Percentiles rank a stretch among this genome's conserved stretches.
These are phyloP conservation scores for Irpex lacteus DNA, from an alignment of 1,284 basidiomycete genomes.

Conservation along the genomic window DNA sequence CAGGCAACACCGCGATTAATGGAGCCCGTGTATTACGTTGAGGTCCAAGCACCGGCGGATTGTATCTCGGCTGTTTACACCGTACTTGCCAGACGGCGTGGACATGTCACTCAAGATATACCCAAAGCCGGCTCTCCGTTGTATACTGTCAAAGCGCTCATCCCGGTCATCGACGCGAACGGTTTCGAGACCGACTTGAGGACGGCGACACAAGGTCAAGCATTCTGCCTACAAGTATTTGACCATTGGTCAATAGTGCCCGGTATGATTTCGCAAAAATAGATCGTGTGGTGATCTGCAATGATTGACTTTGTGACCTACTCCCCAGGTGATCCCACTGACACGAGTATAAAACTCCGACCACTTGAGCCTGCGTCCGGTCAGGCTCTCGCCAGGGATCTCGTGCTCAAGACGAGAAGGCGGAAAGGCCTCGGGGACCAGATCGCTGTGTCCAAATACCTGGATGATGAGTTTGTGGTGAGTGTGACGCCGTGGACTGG, in stretches of 20 bases:
- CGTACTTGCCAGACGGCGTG: constrained; percentile 92
- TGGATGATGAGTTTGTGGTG: constrained; percentile 92
- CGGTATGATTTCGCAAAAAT: constrained; percentile 46
- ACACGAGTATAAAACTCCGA: constrained; percentile 91
- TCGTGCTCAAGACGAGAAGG: constrained; percentile 94
- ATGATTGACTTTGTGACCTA: constrained; percentile 20
- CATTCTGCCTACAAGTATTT: constrained; percentile 94
- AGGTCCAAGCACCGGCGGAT: constrained; percentile 98
- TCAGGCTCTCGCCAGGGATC: constrained; percentile 87
- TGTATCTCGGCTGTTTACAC: constrained; percentile 98
- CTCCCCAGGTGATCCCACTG: constrained; percentile 84
- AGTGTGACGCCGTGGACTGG: constrained; percentile 30
- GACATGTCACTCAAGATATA: constrained; percentile 96
- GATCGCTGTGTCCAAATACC: constrained; percentile 91
- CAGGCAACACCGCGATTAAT: constrained; percentile 89
- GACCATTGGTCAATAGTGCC: constrained; percentile 99
- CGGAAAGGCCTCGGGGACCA: constrained; percentile 94
- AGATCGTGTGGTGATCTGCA: constrained; percentile 11
- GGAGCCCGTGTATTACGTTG: constrained; percentile 98
- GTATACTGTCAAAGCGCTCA: constrained; percentile 96
- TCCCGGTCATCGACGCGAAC: constrained; percentile 98
- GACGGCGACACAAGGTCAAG: constrained; percentile 96
- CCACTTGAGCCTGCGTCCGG: constrained; percentile 97
- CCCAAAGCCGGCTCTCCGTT: constrained; percentile 97
- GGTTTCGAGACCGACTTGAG: constrained; percentile 98